A percentile compares a stretch with the other conserved stretches of the same genome.
These are phyloP conservation scores for Xylariaceae sp. DNA, from an alignment of 2,329 filamentous ascomycete genomes.

Conservation along the genomic window DNA sequence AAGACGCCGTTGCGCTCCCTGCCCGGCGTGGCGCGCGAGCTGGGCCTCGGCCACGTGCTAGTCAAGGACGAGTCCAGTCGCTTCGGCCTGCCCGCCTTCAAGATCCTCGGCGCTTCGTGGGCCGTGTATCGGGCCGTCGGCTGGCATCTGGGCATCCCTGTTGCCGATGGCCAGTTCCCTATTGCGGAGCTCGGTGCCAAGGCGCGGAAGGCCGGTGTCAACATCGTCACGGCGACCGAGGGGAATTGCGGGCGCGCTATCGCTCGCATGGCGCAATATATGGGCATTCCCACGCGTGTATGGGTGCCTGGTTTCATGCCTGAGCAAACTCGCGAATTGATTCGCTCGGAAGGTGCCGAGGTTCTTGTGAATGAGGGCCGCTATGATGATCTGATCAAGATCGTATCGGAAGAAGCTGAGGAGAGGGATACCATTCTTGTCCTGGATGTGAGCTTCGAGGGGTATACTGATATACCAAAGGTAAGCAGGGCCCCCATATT, in stretches of 20 bases:
- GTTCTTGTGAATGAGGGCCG: slow-evolving; percentile 51
- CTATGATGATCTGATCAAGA: slow-evolving; percentile 59
- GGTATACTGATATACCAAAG: slow-evolving; percentile 60
- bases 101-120: slow-evolving; percentile 76
- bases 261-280: slow-evolving; percentile 56
- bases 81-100: slow-evolving; percentile 69
- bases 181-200: slow-evolving; percentile 24
- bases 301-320: slow-evolving; percentile 60
- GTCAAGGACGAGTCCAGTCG: slow-evolving; percentile 68
- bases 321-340: slow-evolving; percentile 45
- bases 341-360: slow-evolving; percentile 57
- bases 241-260: slow-evolving; percentile 74
- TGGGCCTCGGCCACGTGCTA: slow-evolving; percentile 54
- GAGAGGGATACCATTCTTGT: slow-evolving; percentile 49
- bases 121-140: slow-evolving; percentile 54
- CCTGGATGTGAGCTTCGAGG: slow-evolving; percentile 63
- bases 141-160: slow-evolving; percentile 37
- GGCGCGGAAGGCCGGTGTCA: slow-evolving; percentile 29
- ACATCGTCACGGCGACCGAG: slow-evolving; percentile 57
- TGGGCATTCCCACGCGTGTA: slow-evolving; percentile 52
- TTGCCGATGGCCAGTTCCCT: slow-evolving; percentile 33
- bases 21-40: slow-evolving; percentile 40
- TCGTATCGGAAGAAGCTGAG: slow-evolving; percentile 41
- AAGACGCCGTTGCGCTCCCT: slow-evolving; percentile 23
- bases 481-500: slow-evolving; percentile 29